Percentiles rank a stretch among this genome's conserved stretches.
These are phyloP conservation scores for Casuarina glauca DNA, from an alignment of 306 rosid genomes.

Conservation along the genomic window DNA sequence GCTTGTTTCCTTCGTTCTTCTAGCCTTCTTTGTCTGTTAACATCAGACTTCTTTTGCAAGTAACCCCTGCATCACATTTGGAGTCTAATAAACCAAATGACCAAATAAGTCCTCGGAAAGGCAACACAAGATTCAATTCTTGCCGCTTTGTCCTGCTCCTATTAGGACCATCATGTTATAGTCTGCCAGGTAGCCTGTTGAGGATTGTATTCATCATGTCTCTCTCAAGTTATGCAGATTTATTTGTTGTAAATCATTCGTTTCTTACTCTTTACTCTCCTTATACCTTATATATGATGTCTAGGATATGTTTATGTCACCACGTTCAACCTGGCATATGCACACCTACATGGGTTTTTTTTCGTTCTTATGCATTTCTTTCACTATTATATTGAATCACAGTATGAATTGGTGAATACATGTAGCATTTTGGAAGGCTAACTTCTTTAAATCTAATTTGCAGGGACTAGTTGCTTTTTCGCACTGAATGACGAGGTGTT, in stretches of 20 bases:
- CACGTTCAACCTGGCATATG: background rate
- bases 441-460: slow-evolving; percentile 28
- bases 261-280: background rate
- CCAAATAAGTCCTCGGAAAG: background rate
- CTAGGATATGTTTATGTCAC: background rate
- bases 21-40: background rate
- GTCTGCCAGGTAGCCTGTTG: background rate
- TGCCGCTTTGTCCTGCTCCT: background rate
- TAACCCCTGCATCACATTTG: background rate
- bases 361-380: background rate
- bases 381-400: background rate
- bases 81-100: background rate
- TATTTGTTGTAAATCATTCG: background rate
- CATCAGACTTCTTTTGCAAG: background rate
- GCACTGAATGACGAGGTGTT: background rate
- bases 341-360: background rate
- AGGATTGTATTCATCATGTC: too few species aligned
- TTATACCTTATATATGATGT: background rate
- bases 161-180: background rate
- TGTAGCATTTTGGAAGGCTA: slow-evolving; percentile 8
- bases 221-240: background rate
- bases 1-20: background rate
- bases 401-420: slow-evolving; percentile 2
- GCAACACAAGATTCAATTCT: background rate
- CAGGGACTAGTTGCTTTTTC: slow-evolving; percentile 63